Conservation (phyloP, 2,329 filamentous ascomycete species). For the Trichoderma breve region DNA sequence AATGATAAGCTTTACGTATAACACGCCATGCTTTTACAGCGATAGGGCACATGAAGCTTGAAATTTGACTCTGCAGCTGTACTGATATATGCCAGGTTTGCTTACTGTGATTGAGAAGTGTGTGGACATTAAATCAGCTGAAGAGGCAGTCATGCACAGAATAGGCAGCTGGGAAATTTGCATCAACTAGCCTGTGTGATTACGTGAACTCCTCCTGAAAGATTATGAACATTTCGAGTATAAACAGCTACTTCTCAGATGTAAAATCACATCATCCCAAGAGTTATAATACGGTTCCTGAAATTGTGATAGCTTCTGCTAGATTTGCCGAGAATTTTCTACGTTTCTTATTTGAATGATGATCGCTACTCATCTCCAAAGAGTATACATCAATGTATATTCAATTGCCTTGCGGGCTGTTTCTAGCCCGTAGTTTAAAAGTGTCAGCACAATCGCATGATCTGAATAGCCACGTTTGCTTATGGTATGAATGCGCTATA, state of each 20-base stretch:
- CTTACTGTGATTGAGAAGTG: background rate
- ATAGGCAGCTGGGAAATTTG: background rate
- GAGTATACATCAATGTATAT: background rate
- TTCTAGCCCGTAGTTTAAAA: background rate
- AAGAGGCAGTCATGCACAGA: background rate
- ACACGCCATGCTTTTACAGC: background rate
- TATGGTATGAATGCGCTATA: background rate
- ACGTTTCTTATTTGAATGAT: background rate
- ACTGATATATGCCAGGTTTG: background rate
- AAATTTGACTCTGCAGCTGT: background rate
- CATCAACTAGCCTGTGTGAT: background rate
- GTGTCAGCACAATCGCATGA: background rate
- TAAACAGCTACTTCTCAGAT: background rate
- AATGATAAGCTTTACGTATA: background rate
- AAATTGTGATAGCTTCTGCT: background rate
- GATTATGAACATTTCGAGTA: background rate
- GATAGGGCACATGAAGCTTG: background rate
- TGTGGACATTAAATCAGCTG: no score
- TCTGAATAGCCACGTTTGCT: background rate
- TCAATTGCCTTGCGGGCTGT: background rate
- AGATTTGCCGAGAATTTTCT: rapidly evolving
- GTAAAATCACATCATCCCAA: background rate
- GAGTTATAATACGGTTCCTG: background rate
- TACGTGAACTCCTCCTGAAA: background rate
- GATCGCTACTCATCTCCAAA: background rate